Percentiles rank a stretch among this genome's conserved stretches.
Evolutionary conservation across 2,329 filamentous ascomycete species (phyloP).

Genomic region (Aspergillus fumigatus): DNA sequence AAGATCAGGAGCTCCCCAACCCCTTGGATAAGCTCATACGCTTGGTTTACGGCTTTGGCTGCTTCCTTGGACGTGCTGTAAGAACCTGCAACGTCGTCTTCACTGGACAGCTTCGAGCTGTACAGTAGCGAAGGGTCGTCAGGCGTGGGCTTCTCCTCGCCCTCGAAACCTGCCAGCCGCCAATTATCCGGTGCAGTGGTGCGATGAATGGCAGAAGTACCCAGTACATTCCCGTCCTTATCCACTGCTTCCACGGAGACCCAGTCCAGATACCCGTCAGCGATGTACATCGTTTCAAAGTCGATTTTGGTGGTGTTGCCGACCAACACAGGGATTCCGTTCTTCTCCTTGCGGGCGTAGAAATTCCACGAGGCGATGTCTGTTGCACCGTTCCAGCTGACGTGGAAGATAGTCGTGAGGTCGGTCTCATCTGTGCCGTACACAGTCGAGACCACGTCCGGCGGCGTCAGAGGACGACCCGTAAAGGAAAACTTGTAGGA

Average conservation of each 20-base stretch:
- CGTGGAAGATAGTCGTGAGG: conserved; percentile 25
- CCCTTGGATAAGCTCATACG: conserved; percentile 28
- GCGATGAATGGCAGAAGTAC: conserved; percentile 23
- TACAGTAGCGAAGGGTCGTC: conserved; percentile 25
- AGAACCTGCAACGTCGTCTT: conserved; percentile 9
- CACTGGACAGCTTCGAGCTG: conserved; percentile 11
- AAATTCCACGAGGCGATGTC: conserved; percentile 41
- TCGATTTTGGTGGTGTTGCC: conserved; percentile 27
- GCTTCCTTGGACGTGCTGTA: conserved; percentile 18
- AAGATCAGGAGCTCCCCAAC: conserved; percentile 27
- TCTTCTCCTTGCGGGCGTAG: conserved; percentile 22
- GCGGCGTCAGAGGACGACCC: conserved; percentile 29
- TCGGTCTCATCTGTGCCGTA: conserved; percentile 23
- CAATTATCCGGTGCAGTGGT: conserved; percentile 25
- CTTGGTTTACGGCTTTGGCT: conserved; percentile 25
- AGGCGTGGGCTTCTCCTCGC: conserved; percentile 17
- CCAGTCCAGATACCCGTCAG: conserved; percentile 28
- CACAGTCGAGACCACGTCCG: conserved; percentile 29
- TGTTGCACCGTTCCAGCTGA: conserved; percentile 48
- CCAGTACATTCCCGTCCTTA: conserved; percentile 19
- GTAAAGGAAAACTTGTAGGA: conserved; percentile 37
- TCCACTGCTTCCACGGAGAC: conserved; percentile 29
- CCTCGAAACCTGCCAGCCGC: conserved; percentile 27
- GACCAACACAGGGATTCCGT: conserved; percentile 19
- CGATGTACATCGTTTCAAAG: conserved; percentile 35